Base-by-base conservation (phyloP, 2,329 filamentous ascomycete species). In the Chaetomium sp. region DNA sequence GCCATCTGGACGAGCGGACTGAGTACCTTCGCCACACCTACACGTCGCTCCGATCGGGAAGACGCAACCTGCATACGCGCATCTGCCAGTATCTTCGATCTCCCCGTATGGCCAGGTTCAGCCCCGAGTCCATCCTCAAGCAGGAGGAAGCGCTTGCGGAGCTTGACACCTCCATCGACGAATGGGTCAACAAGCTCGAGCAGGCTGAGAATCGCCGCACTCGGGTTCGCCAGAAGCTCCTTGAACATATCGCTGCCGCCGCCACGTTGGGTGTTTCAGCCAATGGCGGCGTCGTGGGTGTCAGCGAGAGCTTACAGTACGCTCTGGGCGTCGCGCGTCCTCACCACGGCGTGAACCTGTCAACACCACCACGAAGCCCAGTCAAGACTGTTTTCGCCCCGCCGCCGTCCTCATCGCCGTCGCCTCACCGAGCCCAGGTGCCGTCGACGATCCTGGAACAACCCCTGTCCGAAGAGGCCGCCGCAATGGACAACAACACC, bases 111-210 rank as follows among this genome's bases (percentile, higher is more conserved):
- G 82, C 85, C 54, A 85, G 82, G 61, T 89, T 91, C 68, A 89
- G 84, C 61, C 79, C 85, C 60, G 87, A 91, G 59, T 84, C 84
- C 19, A 82, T 92, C 68, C 76, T 91, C 43, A 88, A 87, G 72
- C 88, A 91, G 67, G 88, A 91, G 69, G 88, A 91, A 70, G 86
- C 87, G 1, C 76, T 92, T 9, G 82, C 84, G 1, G 88, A 91
- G 68, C 79, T 92, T 6, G 88, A 92, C 66, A 74, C 79, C 12
- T 88, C 85, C 2, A 91, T 92, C 60, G 88, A 91, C 64, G 87
- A 90, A 67, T 91, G 88, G 85, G 83, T 88, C 49, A 77, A 73
- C 63, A 91, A 91, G 72, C 79, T 91, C n/a, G 88, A 91, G 66
- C 80, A 86, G 60, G 86, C 87, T 8, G 88, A 92, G 69, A 89